phyloP scores from a whole-genome alignment of 2,329 filamentous ascomycete species.

The Diaporthe vaccinii region DNA sequence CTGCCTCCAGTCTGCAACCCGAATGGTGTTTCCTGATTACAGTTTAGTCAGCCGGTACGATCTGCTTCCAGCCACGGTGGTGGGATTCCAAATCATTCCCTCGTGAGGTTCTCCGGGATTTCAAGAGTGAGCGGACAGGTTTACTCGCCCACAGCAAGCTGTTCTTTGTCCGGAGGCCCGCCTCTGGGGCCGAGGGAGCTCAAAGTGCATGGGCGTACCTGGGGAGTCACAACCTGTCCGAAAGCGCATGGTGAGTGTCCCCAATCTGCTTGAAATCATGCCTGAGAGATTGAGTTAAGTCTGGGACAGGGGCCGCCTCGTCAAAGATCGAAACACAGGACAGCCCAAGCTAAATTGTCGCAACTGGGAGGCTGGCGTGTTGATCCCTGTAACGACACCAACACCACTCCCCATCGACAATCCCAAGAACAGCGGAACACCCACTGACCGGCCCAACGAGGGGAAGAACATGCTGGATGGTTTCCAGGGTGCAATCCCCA shows the following conservation, averaged over 20 bases:
- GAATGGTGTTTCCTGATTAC: slow-evolving; percentile 19
- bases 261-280: slow-evolving; percentile 34
- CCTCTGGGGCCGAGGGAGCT: slow-evolving; percentile 36
- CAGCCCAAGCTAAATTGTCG: slow-evolving; percentile 83
- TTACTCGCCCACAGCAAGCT: slow-evolving; percentile 92
- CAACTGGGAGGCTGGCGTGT: slow-evolving; percentile 96
- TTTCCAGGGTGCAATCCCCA: slow-evolving; percentile 69
- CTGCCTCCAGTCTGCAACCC: slow-evolving; percentile 34
- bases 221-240: slow-evolving; percentile 91
- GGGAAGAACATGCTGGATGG: slow-evolving; percentile 52
- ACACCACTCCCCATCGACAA: slow-evolving; percentile 38
- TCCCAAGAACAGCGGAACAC: slow-evolving; percentile 9
- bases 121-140: slow-evolving; percentile 76
- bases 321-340: slow-evolving; percentile 76
- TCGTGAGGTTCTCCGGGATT: slow-evolving; percentile 78
- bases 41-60: slow-evolving; percentile 79
- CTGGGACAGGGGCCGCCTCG: slow-evolving; percentile 70
- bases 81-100: slow-evolving; percentile 81
- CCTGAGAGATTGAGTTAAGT: slow-evolving; percentile 27
- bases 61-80: slow-evolving; percentile 82
- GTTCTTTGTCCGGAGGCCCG: slow-evolving; percentile 60
- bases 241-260: slow-evolving; percentile 84
- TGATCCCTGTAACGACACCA: slow-evolving; percentile 70
- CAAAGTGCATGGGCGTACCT: slow-evolving; percentile 81
- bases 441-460: slow-evolving; percentile 10